A percentile compares a stretch with the other conserved stretches of the same genome.
Conservation (phyloP, 148 eudicot genomes). For the Rhododendron molle region DNA sequence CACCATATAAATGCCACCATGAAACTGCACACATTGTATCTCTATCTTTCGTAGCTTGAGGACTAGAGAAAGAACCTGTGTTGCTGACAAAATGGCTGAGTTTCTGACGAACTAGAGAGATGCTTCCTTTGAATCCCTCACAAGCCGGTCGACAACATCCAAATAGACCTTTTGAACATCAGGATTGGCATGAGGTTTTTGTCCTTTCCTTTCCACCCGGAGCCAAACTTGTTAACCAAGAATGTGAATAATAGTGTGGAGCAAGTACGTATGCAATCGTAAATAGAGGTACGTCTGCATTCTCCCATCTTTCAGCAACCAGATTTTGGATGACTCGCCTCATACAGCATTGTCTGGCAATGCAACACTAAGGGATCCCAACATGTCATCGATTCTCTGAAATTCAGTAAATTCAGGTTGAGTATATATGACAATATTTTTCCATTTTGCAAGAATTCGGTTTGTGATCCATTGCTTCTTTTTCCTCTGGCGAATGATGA, state of each 20-base stretch:
- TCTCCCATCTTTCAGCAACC: neutral
- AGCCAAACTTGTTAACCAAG: neutral
- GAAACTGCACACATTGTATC: neutral
- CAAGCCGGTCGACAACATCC: neutral
- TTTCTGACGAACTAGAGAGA: neutral
- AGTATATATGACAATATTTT: too few relatives aligned
- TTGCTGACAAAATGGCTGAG: neutral
- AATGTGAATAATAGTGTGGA: neutral
- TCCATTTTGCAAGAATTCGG: too few relatives aligned
- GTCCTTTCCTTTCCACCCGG: neutral
- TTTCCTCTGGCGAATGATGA: too few relatives aligned
- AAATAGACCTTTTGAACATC: neutral
- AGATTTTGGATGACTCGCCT: neutral
- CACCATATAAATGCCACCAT: slow-evolving; percentile 11
- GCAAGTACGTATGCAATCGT: neutral
- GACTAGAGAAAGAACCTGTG: neutral
- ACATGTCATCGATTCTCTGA: neutral
- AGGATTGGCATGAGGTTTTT: neutral
- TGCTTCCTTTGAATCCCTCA: slow-evolving; percentile 4
- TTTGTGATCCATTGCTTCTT: too few relatives aligned
- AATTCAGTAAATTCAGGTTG: neutral
- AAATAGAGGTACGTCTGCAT: neutral
- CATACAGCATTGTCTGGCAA: neutral
- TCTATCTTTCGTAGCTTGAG: neutral
- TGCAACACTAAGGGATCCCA: neutral